These are phyloP conservation scores for Lolium rigidum DNA, from an alignment of 176 grass and related monocot species.

Conservation along the genomic window DNA sequence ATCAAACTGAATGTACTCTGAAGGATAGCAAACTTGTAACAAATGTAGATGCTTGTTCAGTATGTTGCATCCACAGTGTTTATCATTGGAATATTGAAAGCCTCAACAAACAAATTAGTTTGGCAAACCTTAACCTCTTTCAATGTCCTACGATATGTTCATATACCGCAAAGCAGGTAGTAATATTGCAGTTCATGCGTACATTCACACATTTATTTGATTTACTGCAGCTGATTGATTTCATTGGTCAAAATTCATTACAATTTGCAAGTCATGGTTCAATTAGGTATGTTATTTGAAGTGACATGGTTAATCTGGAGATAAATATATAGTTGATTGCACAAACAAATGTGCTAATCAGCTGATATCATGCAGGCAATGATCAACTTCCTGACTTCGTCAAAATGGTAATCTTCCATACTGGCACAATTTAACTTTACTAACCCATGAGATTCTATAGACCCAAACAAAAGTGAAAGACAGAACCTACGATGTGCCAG, in stretches of 20 bases:
- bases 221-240: background rate
- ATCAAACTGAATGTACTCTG: conserved; percentile 45
- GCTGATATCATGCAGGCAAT: conserved; percentile 11
- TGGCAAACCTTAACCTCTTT: background rate
- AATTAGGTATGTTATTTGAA: background rate
- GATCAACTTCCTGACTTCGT: background rate
- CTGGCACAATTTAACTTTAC: background rate
- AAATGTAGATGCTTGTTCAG: background rate
- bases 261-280: conserved; percentile 23
- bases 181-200: background rate
- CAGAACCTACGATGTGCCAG: background rate
- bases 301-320: background rate
- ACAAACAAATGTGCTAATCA: conserved; percentile 5
- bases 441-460: background rate
- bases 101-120: conserved; percentile 2
- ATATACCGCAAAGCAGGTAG: conserved; percentile 9
- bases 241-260: background rate
- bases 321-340: background rate
- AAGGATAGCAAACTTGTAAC: conserved; percentile 4
- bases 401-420: background rate
- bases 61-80: background rate
- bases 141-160: background rate
- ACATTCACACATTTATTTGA: background rate
- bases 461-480: background rate
- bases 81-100: conserved; percentile 11